Evolutionary conservation across 495 filamentous ascomycete species (phyloP), one percentile per base, ranked within the genome.

Genomic region (Annulohypoxylon bovei): DNA sequence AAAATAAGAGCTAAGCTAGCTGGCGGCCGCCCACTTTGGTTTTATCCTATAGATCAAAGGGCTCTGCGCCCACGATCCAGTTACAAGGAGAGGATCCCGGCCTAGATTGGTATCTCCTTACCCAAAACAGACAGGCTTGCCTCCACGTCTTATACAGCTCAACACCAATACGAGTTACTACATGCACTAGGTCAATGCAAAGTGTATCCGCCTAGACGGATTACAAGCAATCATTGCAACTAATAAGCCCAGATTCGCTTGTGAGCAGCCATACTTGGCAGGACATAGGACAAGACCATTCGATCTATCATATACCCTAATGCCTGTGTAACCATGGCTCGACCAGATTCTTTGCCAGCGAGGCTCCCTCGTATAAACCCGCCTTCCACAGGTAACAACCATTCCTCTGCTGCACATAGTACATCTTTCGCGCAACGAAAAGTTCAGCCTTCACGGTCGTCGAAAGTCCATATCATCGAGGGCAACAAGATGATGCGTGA

Each of bases 391-490:
- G 42, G 33, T 6, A 42, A 44, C 40, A 56, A 52, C 30, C 55
- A 58, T 68, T 53, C 64, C 53, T 40, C 58, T 54, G 52, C 50
- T 53, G 37, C 54, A 14, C 20, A 60, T 44, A 62, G 60, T 32
- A 27, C 57, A 22, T 80, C 82, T 37, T 80, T 83, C 50, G 76
- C 81, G 0, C 78, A 82, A 20, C 81, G 83, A 8, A 82, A 82
- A 60, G 65, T 70, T 4, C 72, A 77, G 23, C 79, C 80, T 22
- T 71, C 77, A n/a, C 49, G 12, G 72, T 80, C 72, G 61, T 83
- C 64, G 74, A 83, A 62, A 60, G 77, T 58, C 59, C 79, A 74
- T 12, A 65, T 81, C 72, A 83, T 78, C 76, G 74, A 79, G 73
- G 75, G 79, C 28, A 76, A 73, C 67, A 68, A 68, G 33, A 68